Percentiles rank a stretch among this genome's conserved stretches.
Evolutionary conservation across 768 basidiomycete species (phyloP).

Genomic region (Rhizopogon roseolus): DNA sequence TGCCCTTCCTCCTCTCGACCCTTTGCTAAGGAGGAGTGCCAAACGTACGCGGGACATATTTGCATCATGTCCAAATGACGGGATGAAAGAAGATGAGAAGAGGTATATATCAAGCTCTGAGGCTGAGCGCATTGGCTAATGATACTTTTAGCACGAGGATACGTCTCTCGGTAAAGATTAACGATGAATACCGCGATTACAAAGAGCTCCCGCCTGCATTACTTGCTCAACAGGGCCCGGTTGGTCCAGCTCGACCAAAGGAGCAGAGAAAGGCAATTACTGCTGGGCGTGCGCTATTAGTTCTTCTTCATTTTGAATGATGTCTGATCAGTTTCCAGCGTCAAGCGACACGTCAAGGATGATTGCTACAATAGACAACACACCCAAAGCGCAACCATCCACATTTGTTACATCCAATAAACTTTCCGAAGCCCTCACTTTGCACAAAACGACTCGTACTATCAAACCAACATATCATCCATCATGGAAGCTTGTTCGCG

Average conservation of each 20-base stretch:
- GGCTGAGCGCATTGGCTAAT: not conserved
- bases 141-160: slow-evolving; percentile 50
- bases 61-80: slow-evolving; percentile 57
- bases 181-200: slow-evolving; percentile 84
- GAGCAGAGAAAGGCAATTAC: slow-evolving; percentile 64
- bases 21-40: slow-evolving; percentile 57
- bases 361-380: slow-evolving; percentile 73
- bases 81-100: slow-evolving; percentile 60
- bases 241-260: slow-evolving; percentile 75
- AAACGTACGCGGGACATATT: slow-evolving; percentile 73
- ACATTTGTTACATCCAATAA: slow-evolving; percentile 60
- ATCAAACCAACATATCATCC: slow-evolving; percentile 96
- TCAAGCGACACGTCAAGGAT: slow-evolving; percentile 53
- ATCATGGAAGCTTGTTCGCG: slow-evolving; percentile 92
- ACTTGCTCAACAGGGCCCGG: slow-evolving; percentile 72
- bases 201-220: slow-evolving; percentile 81
- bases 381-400: slow-evolving; percentile 61
- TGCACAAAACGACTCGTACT: slow-evolving; percentile 90
- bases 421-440: slow-evolving; percentile 84
- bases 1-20: slow-evolving; percentile 61
- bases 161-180: slow-evolving; percentile 78
- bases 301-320: not conserved
- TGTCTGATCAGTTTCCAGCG: slow-evolving; percentile 18
- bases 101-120: slow-evolving; percentile 41
- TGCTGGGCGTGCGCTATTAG: slow-evolving; percentile 51